These are phyloP conservation scores for Hypoxylon rickii DNA, from an alignment of 495 filamentous ascomycete species.

Conservation along the genomic window DNA sequence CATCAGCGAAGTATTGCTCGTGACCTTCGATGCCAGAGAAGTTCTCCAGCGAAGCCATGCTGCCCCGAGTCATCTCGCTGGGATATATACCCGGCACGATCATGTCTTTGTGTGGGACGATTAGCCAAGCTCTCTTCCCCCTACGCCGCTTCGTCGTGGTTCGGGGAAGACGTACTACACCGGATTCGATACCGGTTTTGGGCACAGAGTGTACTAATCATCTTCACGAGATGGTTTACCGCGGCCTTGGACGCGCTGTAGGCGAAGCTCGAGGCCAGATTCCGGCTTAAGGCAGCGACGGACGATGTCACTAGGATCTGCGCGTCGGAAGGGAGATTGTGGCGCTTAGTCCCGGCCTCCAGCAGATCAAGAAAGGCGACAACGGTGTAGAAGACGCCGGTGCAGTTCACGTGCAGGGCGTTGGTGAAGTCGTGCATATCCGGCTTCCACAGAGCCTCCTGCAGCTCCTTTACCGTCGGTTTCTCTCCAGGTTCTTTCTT, in stretches of 20 bases:
- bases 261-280: neutral
- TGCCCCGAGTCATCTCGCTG: neutral
- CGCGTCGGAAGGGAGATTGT: neutral
- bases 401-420: neutral
- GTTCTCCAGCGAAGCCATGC: too few species aligned
- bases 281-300: neutral
- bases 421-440: neutral
- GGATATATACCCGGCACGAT: neutral
- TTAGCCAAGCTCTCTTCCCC: too few species aligned
- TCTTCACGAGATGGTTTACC: neutral
- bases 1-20: too few species aligned
- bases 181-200: too few species aligned
- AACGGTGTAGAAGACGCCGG: neutral
- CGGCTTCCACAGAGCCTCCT: neutral
- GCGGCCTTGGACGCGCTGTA: neutral
- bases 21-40: too few species aligned
- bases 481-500: too few species aligned
- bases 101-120: too few species aligned
- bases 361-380: neutral
- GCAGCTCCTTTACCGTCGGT: neutral
- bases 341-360: neutral
- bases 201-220: neutral
- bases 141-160: too few species aligned
- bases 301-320: neutral
- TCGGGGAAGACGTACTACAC: too few species aligned